phyloP scores from a whole-genome alignment of 1,284 basidiomycete species.

The Austroboletus novae-zelandiae region DNA sequence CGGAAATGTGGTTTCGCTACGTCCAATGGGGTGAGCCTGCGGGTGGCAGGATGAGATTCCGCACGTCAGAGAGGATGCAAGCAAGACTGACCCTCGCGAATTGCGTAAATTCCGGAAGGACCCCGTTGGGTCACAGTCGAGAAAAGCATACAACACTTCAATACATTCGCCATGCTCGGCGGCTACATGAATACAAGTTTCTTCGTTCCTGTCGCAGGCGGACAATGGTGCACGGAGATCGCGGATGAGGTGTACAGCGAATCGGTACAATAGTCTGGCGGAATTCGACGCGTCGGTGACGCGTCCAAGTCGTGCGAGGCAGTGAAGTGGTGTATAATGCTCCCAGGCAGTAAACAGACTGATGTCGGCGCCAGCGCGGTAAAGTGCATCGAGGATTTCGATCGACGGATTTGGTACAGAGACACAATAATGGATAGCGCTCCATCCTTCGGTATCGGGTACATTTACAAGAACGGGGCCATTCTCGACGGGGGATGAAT shows the following conservation, averaged over 20 bases:
- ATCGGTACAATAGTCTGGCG: slow-evolving; percentile 46
- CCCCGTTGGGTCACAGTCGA: slow-evolving; percentile 60
- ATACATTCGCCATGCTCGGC: slow-evolving; percentile 82
- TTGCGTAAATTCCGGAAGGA: slow-evolving; percentile 59
- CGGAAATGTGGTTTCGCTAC: slow-evolving; percentile 64
- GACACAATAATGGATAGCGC: slow-evolving; percentile 66
- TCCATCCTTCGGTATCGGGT: slow-evolving; percentile 65
- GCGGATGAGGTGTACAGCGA: slow-evolving; percentile 62
- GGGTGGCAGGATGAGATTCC: no score
- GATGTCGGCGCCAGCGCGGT: slow-evolving; percentile 70
- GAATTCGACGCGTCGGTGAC: slow-evolving; percentile 38
- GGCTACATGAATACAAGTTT: slow-evolving; percentile 93
- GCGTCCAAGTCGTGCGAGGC: slow-evolving; percentile 56
- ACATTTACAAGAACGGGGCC: slow-evolving; percentile 56
- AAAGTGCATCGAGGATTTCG: slow-evolving; percentile 62
- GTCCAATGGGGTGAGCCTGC: slow-evolving; percentile 64
- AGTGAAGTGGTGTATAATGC: slow-evolving; percentile 67
- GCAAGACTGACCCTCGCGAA: slow-evolving; percentile 53
- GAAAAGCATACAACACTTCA: slow-evolving; percentile 57
- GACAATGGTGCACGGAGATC: slow-evolving; percentile 65
- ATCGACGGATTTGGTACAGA: slow-evolving; percentile 53
- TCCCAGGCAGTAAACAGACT: slow-evolving; percentile 64
- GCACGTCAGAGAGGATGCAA: neutral
- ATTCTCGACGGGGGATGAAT: slow-evolving; percentile 41
- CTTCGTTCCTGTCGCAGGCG: slow-evolving; percentile 75